Percentiles rank a stretch among this genome's conserved stretches.
These are phyloP conservation scores for Aspergillus ochraceus DNA, from an alignment of 2,329 filamentous ascomycete genomes.

Conservation along the genomic window DNA sequence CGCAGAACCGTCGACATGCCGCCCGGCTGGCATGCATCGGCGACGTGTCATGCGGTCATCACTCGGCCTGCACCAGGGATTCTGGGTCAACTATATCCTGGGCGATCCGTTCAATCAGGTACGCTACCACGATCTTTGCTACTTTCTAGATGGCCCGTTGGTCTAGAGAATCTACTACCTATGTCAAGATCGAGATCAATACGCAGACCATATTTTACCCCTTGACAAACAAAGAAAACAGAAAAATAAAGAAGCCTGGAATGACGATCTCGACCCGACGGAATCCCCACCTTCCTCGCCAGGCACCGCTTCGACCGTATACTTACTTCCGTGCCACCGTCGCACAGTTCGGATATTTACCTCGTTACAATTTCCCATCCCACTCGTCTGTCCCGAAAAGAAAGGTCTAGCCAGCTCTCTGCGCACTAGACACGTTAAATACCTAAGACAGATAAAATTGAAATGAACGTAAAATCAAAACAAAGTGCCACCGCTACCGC, in stretches of 20 bases:
- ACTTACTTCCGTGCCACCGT: background rate
- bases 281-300: background rate
- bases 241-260: background rate
- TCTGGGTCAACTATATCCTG: background rate
- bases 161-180: too few species aligned
- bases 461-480: background rate
- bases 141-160: background rate
- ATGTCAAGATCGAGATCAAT: too few species aligned
- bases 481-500: background rate
- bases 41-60: slow-evolving; percentile 11
- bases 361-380: background rate
- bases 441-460: too few species aligned
- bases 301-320: background rate
- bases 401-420: too few species aligned
- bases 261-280: background rate
- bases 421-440: too few species aligned
- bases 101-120: background rate
- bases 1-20: slow-evolving; percentile 5
- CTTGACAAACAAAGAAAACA: too few species aligned
- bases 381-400: too few species aligned
- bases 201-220: background rate
- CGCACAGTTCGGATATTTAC: background rate
- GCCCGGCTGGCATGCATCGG: slow-evolving; percentile 2
- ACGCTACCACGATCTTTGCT: background rate
- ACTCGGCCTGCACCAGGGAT: slow-evolving; percentile 1